Conservation (phyloP, 148 eudicot genomes). For the Spergularia marina region DNA sequence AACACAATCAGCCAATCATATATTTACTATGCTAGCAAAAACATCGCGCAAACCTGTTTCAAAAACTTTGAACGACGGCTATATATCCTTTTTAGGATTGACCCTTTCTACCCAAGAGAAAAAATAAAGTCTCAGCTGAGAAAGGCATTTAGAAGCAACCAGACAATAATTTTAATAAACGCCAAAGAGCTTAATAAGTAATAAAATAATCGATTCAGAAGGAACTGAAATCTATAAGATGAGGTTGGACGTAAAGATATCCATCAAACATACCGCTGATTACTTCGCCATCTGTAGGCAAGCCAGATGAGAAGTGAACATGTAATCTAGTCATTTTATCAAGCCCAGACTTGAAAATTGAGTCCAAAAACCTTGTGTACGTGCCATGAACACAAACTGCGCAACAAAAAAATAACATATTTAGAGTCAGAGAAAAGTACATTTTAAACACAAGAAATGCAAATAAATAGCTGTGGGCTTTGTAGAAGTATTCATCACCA, state of each 20-base stretch:
- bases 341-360: constrained; percentile 78
- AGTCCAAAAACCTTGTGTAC: constrained; percentile 58
- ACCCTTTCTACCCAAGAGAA: not conserved
- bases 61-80: not conserved
- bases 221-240: not conserved
- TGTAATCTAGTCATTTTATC: constrained; percentile 83
- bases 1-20: not conserved
- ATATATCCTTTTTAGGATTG: not conserved
- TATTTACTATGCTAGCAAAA: not conserved
- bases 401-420: constrained; percentile 7
- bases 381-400: constrained; percentile 95
- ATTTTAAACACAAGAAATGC: not conserved
- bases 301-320: constrained; percentile 83
- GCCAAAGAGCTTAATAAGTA: not conserved
- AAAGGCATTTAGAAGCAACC: not conserved
- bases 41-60: not conserved
- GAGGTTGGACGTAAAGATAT: not conserved
- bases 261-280: constrained; percentile 61
- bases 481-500: constrained; percentile 36
- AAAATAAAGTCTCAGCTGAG: not conserved
- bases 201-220: not conserved
- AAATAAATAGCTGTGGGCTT: not conserved
- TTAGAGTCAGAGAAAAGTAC: not conserved
- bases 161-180: not conserved
- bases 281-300: constrained; percentile 86